Percentiles rank a stretch among this genome's conserved stretches.
These are phyloP conservation scores for Rhynchosporium agropyri DNA, from an alignment of 2,329 filamentous ascomycete species.

Conservation along the genomic window DNA sequence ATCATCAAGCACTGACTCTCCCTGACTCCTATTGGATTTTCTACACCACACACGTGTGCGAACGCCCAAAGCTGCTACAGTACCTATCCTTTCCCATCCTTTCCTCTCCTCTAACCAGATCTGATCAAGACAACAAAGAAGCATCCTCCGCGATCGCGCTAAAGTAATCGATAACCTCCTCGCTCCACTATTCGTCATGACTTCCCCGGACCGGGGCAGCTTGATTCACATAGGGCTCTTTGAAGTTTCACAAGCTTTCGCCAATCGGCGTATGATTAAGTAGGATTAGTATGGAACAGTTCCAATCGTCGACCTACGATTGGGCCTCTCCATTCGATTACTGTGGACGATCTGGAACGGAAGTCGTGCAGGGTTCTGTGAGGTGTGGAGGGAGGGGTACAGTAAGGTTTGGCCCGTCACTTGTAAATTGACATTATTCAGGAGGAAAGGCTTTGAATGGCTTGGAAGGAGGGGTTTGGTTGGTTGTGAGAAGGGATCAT, in stretches of 20 bases:
- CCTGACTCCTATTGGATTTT: too few species aligned
- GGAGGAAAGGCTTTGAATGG: not conserved
- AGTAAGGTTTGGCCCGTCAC: slow-evolving; percentile 15
- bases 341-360: slow-evolving; percentile 20
- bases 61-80: not conserved
- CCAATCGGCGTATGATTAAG: slow-evolving; percentile 1
- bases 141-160: slow-evolving; percentile 22
- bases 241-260: not conserved
- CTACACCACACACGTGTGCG: slow-evolving; percentile 3
- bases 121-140: slow-evolving; percentile 3
- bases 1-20: too few species aligned
- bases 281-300: slow-evolving; percentile 16
- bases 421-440: too few species aligned
- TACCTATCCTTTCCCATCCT: too few species aligned
- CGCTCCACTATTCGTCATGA: slow-evolving; percentile 21
- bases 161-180: slow-evolving; percentile 6
- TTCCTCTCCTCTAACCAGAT: not conserved
- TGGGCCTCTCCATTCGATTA: slow-evolving; percentile 13
- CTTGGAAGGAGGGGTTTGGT: slow-evolving; percentile 6
- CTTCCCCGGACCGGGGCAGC: not conserved
- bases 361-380: slow-evolving; percentile 20
- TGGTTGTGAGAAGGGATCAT: slow-evolving; percentile 18
- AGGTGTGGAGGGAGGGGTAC: slow-evolving; percentile 20
- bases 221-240: not conserved
- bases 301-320: not conserved